Evolutionary conservation across 1,139 yeast species (phyloP).

Genomic region (Torulaspora pretoriensis): DNA sequence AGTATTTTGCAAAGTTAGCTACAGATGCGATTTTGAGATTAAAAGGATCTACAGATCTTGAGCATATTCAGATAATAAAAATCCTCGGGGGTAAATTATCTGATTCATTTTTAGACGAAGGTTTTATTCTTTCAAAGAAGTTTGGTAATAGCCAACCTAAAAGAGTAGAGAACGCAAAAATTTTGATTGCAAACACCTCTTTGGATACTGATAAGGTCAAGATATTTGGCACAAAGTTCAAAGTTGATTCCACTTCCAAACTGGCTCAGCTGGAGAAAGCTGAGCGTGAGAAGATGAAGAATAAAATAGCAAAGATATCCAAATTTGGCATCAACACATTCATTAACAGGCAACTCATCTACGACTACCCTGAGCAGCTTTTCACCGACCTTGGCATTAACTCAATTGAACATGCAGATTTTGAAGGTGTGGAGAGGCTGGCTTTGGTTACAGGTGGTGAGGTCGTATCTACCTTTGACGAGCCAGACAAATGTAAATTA

Average conservation of each 20-base stretch:
- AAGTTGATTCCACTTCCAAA: conserved; percentile 91
- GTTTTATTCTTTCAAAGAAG: conserved; percentile 83
- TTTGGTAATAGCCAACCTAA: conserved; percentile 96
- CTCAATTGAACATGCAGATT: conserved; percentile 97
- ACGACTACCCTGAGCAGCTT: conserved; percentile 96
- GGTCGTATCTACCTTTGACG: conserved; percentile 93
- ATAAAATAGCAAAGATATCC: conserved; percentile 80
- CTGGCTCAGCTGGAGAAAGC: conserved; percentile 95
- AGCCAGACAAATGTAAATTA: conserved; percentile 77
- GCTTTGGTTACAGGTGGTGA: conserved; percentile 98
- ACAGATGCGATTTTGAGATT: conserved; percentile 91
- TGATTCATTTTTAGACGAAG: conserved; percentile 94
- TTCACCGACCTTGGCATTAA: conserved; percentile 84
- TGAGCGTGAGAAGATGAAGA: conserved; percentile 88
- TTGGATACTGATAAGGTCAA: conserved; percentile 98
- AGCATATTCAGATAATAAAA: conserved; percentile 89
- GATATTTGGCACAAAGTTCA: conserved; percentile 95
- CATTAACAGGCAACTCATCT: conserved; percentile 91
- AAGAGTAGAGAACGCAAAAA: conserved; percentile 73
- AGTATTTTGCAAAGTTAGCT: conserved; percentile 80
- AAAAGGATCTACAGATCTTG: conserved; percentile 91
- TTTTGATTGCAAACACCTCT: conserved; percentile 90
- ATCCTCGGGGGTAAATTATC: conserved; percentile 88
- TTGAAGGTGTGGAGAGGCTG: conserved; percentile 94
- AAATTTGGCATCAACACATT: conserved; percentile 82